phyloP scores from a whole-genome alignment of 1,139 yeast species.

The Taphrina deformans region DNA sequence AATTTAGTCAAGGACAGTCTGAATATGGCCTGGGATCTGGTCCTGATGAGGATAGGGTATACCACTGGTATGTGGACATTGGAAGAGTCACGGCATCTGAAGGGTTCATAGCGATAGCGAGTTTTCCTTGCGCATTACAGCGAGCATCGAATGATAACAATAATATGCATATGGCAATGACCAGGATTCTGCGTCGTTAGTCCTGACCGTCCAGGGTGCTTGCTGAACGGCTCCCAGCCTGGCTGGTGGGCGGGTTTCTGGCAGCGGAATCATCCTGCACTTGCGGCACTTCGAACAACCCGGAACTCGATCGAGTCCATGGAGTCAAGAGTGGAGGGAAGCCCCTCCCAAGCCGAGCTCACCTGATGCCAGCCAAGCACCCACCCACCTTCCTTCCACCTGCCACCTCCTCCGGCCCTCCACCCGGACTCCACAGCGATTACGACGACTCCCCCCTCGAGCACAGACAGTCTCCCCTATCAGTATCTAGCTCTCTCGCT shows the following conservation, averaged over 20 bases:
- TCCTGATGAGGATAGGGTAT: slow-evolving; percentile 87
- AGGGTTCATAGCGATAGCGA: slow-evolving; percentile 2
- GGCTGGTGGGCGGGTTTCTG: too few relatives aligned
- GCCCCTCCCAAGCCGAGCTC: not conserved
- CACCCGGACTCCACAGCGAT: not conserved
- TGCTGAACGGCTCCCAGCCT: too few relatives aligned
- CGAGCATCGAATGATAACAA: too few relatives aligned
- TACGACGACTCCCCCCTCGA: not conserved
- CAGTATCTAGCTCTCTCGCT: too few relatives aligned
- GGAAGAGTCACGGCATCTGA: slow-evolving; percentile 1
- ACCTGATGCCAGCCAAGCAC: not conserved
- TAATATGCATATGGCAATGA: too few relatives aligned
- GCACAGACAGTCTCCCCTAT: not conserved
- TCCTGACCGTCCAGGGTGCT: too few relatives aligned
- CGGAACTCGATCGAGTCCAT: not conserved
- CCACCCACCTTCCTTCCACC: not conserved
- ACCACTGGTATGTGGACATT: slow-evolving; percentile 63
- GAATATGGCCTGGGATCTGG: slow-evolving; percentile 92
- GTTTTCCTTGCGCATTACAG: too few relatives aligned
- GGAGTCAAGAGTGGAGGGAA: not conserved
- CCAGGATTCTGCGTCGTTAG: too few relatives aligned
- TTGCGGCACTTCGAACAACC: too few relatives aligned
- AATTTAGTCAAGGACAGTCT: slow-evolving; percentile 88
- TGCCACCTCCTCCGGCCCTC: not conserved
- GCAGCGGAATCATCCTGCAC: too few relatives aligned